phyloP scores from a whole-genome alignment of 169 alveolate species.

The Plasmodium sp. region DNA sequence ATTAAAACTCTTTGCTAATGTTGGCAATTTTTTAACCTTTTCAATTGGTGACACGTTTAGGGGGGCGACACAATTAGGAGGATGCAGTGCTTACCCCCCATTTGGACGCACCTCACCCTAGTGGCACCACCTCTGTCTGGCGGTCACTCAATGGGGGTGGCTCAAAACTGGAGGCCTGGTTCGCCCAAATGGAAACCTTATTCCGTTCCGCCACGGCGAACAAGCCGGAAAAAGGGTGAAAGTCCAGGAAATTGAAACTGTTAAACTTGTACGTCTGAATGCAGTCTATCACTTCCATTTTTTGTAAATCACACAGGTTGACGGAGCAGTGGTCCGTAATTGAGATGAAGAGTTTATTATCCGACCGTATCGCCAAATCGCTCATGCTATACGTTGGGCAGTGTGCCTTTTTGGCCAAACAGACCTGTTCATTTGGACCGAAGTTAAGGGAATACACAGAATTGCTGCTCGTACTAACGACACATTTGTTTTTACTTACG shows the following conservation, averaged over 20 bases:
- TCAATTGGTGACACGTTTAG: neutral
- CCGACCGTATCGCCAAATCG: slow-evolving; percentile 22
- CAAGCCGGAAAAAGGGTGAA: slow-evolving; percentile 9
- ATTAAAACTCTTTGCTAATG: neutral
- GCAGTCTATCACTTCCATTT: neutral
- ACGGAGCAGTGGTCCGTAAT: neutral
- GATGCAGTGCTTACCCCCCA: neutral
- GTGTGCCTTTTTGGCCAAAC: neutral
- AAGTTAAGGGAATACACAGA: neutral
- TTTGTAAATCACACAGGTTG: slow-evolving; percentile 10
- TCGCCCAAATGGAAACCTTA: slow-evolving; percentile 16
- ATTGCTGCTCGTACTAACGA: slow-evolving; percentile 5
- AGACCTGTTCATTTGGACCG: neutral
- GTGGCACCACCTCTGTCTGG: neutral
- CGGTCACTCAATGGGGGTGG: neutral
- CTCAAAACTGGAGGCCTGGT: slow-evolving; percentile 1
- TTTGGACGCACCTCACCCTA: neutral
- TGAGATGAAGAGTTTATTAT: slow-evolving; percentile 11
- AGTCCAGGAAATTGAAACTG: slow-evolving; percentile 11
- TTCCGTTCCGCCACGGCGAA: slow-evolving; percentile 27
- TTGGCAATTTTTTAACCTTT: neutral
- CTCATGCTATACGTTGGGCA: neutral
- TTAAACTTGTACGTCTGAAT: slow-evolving; percentile 25
- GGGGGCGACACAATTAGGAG: neutral
- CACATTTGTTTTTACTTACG: slow-evolving; percentile 6